phyloP scores from a whole-genome alignment of 805 yeast genomes.

The Hanseniaspora clermontiae region DNA sequence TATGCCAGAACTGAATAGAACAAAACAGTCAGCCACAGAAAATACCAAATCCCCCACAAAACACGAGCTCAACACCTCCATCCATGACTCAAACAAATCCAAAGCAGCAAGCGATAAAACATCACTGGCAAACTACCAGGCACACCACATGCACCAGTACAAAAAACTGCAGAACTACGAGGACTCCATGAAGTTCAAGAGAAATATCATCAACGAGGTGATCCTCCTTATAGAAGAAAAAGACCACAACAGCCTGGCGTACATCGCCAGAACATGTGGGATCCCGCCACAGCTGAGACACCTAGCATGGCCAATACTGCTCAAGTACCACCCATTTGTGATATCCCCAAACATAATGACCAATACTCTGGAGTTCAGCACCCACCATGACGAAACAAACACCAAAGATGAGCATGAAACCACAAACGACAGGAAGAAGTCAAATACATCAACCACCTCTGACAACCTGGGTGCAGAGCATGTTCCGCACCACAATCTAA shows the following conservation, averaged over 20 bases:
- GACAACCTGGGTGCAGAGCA: conserved; percentile 27
- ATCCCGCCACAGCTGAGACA: conserved; percentile 71
- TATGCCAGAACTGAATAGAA: background rate
- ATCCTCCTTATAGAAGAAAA: conserved; percentile 42
- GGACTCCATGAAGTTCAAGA: conserved; percentile 13
- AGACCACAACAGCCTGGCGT: conserved; percentile 65
- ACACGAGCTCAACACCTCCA: background rate
- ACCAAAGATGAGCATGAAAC: background rate
- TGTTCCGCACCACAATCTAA: conserved; percentile 19
- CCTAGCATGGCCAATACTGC: conserved; percentile 70
- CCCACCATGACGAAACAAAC: background rate
- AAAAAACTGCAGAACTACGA: conserved; percentile 9
- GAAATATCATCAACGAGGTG: conserved; percentile 41
- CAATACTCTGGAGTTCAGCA: conserved; percentile 29
- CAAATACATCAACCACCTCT: background rate
- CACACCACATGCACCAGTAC: conserved; percentile 12
- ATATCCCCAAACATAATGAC: conserved; percentile 59
- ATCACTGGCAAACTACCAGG: background rate
- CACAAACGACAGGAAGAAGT: conserved; percentile 1
- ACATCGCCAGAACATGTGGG: conserved; percentile 70
- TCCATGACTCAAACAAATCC: background rate
- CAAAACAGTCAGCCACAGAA: background rate
- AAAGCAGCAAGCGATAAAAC: background rate
- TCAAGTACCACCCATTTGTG: conserved; percentile 78
- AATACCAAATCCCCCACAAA: too few species aligned